These are phyloP conservation scores for Bryoerythrophyllum caledonicum DNA, from an alignment of 225 moss, liverwort and hornwort genomes.

Conservation along the genomic window DNA sequence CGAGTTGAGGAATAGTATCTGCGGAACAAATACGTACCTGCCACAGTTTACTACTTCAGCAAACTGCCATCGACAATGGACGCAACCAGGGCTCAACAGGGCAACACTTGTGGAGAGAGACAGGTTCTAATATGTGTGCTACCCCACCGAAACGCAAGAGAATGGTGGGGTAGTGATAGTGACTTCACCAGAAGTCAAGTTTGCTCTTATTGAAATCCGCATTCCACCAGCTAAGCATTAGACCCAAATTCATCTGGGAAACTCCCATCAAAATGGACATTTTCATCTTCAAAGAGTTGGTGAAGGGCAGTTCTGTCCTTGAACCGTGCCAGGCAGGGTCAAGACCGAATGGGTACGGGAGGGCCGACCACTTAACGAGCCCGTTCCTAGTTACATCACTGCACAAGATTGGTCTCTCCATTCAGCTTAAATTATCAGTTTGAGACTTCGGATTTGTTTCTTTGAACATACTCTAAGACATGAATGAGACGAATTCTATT, in stretches of 20 bases:
- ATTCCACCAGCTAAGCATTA: slow-evolving; percentile 84
- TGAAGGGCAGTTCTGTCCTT: slow-evolving; percentile 78
- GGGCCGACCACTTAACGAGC: slow-evolving; percentile 55
- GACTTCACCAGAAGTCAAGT: slow-evolving; percentile 74
- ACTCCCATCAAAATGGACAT: slow-evolving; percentile 96
- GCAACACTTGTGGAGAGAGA: background rate
- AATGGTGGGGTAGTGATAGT: background rate
- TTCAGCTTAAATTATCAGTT: background rate
- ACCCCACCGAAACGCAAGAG: background rate
- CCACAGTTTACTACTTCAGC: slow-evolving; percentile 15
- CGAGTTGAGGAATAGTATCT: slow-evolving; percentile 81
- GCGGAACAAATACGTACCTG: slow-evolving; percentile 97
- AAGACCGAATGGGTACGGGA: slow-evolving; percentile 88
- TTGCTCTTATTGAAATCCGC: slow-evolving; percentile 62
- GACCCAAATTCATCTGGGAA: slow-evolving; percentile 89
- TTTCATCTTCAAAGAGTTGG: slow-evolving; percentile 97
- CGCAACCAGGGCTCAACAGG: background rate
- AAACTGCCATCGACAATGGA: background rate
- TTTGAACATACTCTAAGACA: background rate
- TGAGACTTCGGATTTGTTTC: slow-evolving; percentile 1
- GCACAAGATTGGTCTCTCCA: slow-evolving; percentile 30
- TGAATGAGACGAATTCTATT: background rate
- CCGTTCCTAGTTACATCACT: slow-evolving; percentile 64
- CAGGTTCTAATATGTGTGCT: background rate
- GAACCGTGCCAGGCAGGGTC: slow-evolving; percentile 97